A percentile compares a stretch with the other conserved stretches of the same genome.
These are phyloP conservation scores for Teunomyces barrocoloradensis DNA, from an alignment of 805 yeast species.

Conservation along the genomic window DNA sequence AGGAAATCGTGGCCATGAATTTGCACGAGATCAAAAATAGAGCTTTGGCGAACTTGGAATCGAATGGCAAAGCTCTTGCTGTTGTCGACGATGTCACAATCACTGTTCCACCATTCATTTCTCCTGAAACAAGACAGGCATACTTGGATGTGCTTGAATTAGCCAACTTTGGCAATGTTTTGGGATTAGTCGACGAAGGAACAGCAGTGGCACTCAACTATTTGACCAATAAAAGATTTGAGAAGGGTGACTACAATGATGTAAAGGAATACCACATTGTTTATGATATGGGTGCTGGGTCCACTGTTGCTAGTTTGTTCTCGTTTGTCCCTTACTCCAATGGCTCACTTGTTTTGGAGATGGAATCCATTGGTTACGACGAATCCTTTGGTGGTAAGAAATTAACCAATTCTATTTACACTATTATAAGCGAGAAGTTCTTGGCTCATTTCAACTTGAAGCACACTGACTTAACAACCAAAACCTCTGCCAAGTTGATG, in stretches of 20 bases:
- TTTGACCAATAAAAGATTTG: slow-evolving; percentile 51
- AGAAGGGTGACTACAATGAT: slow-evolving; percentile 31
- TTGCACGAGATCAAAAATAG: slow-evolving; percentile 62
- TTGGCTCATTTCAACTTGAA: slow-evolving; percentile 40
- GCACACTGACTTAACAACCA: slow-evolving; percentile 38
- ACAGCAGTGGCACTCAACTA: slow-evolving; percentile 86
- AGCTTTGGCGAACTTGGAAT: slow-evolving; percentile 58
- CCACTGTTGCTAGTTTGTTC: slow-evolving; percentile 83
- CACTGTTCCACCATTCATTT: slow-evolving; percentile 73
- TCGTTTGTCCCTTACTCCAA: slow-evolving; percentile 50
- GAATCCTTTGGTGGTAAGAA: slow-evolving; percentile 71
- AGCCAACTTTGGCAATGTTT: slow-evolving; percentile 58
- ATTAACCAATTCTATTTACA: slow-evolving; percentile 65
- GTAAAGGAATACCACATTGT: slow-evolving; percentile 60
- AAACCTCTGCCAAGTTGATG: slow-evolving; percentile 64
- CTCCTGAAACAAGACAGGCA: slow-evolving; percentile 65
- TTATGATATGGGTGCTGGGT: slow-evolving; percentile 92
- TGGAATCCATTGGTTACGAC: slow-evolving; percentile 72
- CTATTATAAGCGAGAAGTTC: slow-evolving; percentile 60
- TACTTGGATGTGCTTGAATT: slow-evolving; percentile 67
- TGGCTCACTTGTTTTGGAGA: slow-evolving; percentile 47
- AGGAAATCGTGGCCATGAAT: slow-evolving; percentile 84
- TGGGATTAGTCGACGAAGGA: slow-evolving; percentile 83
- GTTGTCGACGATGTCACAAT: slow-evolving; percentile 66
- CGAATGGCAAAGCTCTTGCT: slow-evolving; percentile 36